A percentile compares a stretch with the other conserved stretches of the same genome.
These are phyloP conservation scores for Vitis cinerea DNA, from an alignment of 164 flowering plant species.

Conservation along the genomic window DNA sequence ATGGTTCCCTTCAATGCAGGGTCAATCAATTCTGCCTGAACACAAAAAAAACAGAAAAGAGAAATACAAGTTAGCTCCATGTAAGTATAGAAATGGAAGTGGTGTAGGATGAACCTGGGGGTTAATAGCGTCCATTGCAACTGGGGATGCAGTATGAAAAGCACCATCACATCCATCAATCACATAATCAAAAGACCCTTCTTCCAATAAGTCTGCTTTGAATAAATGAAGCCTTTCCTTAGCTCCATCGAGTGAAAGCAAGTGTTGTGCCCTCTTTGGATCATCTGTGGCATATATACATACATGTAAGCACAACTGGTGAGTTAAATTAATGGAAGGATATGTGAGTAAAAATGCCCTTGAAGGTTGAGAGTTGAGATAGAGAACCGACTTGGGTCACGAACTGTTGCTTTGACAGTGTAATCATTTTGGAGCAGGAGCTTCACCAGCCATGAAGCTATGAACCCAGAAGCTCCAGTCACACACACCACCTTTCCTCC, in stretches of 20 bases:
- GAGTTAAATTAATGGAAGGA: background rate
- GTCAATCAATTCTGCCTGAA: too few relatives aligned
- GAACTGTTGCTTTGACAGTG: constrained; percentile 12
- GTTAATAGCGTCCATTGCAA: too few relatives aligned
- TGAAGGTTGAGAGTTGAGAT: too few relatives aligned
- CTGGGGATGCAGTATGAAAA: too few relatives aligned
- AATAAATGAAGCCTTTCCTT: too few relatives aligned
- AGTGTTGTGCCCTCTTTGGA: background rate
- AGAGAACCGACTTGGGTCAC: background rate
- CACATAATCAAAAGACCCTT: too few relatives aligned
- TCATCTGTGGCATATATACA: background rate
- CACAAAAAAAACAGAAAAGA: too few relatives aligned
- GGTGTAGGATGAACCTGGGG: too few relatives aligned
- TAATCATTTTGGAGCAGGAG: constrained; percentile 9
- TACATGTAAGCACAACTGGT: background rate
- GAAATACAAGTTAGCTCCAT: too few relatives aligned
- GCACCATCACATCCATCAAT: background rate
- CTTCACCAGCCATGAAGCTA: constrained; percentile 12
- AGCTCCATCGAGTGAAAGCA: background rate
- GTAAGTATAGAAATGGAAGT: too few relatives aligned
- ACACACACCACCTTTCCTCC: constrained; percentile 17
- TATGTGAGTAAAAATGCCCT: background rate
- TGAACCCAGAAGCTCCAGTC: constrained; percentile 21
- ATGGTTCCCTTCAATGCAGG: too few relatives aligned
- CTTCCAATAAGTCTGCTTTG: too few relatives aligned